Percentiles rank a stretch among this genome's conserved stretches.
Evolutionary conservation across 1,284 basidiomycete genomes (phyloP).

Genomic region (Exobasidium rhododendri): DNA sequence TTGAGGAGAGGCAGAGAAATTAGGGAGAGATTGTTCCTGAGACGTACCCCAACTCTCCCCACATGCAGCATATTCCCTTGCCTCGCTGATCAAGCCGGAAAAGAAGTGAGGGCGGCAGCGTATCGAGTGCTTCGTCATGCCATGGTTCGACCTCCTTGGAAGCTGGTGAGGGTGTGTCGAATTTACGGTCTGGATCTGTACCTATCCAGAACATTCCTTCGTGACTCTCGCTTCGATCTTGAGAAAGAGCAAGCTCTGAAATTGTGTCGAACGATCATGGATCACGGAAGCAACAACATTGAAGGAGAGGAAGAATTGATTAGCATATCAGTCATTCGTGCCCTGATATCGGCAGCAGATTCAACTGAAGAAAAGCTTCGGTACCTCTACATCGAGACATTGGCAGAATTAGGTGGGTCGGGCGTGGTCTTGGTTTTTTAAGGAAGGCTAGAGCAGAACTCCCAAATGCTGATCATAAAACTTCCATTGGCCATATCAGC

Average conservation of each 20-base stretch:
- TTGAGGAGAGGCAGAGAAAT: background rate
- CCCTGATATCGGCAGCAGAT: conserved; percentile 87
- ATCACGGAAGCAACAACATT: background rate
- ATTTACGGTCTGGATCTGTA: conserved; percentile 74
- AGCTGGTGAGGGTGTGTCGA: conserved; percentile 62
- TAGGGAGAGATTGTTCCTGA: conserved; percentile 60
- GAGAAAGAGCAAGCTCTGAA: conserved; percentile 96
- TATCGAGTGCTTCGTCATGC: conserved; percentile 82
- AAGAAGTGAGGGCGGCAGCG: conserved; percentile 73
- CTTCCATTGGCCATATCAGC: background rate
- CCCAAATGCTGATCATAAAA: background rate
- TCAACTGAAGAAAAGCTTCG: conserved; percentile 86
- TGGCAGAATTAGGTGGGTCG: conserved; percentile 78
- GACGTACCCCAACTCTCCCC: conserved; percentile 37
- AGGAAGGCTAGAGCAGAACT: background rate
- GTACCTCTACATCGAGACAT: conserved; percentile 77
- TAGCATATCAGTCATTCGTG: conserved; percentile 60
- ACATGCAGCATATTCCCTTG: conserved; percentile 69
- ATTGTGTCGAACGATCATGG: conserved; percentile 77
- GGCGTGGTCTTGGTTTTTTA: conserved; percentile 60
- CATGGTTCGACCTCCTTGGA: conserved; percentile 63
- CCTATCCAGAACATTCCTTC: conserved; percentile 74
- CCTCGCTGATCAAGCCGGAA: conserved; percentile 71
- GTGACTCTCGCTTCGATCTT: conserved; percentile 75
- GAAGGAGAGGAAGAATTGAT: conserved; percentile 48